These are phyloP conservation scores for Staphylotrichum tortipilum DNA, from an alignment of 495 filamentous ascomycete species.

Conservation along the genomic window DNA sequence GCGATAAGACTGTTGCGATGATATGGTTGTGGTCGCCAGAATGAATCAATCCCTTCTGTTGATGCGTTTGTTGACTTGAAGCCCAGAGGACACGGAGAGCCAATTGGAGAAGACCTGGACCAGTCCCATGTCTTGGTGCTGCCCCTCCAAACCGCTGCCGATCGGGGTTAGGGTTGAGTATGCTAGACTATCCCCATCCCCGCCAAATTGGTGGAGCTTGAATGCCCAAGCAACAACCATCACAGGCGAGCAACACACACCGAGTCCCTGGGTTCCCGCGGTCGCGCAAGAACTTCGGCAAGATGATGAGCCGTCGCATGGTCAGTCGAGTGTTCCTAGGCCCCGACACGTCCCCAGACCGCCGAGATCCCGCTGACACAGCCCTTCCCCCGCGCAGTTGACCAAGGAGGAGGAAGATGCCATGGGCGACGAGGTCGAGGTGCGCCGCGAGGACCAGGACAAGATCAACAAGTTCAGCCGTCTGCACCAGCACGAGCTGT, in stretches of 20 bases:
- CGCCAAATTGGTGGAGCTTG: neutral
- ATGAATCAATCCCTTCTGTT: too few species aligned
- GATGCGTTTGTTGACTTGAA: neutral
- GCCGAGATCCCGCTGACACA: too few species aligned
- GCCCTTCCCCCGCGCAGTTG: slow-evolving; percentile 49
- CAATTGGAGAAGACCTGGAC: neutral
- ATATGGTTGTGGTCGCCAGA: too few species aligned
- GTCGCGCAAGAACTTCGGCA: neutral
- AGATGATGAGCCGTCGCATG: slow-evolving; percentile 35
- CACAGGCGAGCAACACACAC: too few species aligned
- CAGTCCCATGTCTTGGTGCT: neutral
- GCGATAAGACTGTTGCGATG: too few species aligned
- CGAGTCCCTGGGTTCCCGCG: neutral
- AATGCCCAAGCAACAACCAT: neutral
- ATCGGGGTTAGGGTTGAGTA: neutral
- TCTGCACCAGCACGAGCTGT: slow-evolving; percentile 74
- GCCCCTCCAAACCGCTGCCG: too few species aligned
- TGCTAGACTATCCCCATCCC: neutral
- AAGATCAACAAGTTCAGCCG: slow-evolving; percentile 98
- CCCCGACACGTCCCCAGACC: too few species aligned
- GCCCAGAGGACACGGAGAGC: neutral
- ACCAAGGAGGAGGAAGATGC: slow-evolving; percentile 82
- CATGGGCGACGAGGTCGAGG: slow-evolving; percentile 72
- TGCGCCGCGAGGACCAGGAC: slow-evolving; percentile 93
- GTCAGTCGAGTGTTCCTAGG: too few species aligned